Evolutionary conservation across 306 rosid species (phyloP), one percentile per base, ranked within the genome.

Genomic region (Prunus padus): DNA sequence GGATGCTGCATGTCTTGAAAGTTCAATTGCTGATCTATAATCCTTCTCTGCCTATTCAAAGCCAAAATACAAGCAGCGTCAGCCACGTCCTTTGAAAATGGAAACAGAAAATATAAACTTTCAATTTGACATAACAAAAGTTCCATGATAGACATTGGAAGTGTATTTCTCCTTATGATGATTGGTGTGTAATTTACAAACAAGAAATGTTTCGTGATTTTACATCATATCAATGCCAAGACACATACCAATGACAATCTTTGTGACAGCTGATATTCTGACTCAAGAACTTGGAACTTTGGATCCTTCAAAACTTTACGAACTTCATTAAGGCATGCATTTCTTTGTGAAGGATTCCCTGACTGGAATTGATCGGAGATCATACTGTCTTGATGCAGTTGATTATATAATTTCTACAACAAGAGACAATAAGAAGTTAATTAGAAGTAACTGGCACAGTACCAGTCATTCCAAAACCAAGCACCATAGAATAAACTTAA

Each of bases 21-120:
- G 93, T 82, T 92, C 95, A 70, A 90, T 18, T 46, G 96, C 88
- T 66, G 87, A 82, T 82, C 82, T 85, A 77, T 82, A 76, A 81
- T 94, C 92, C 75, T 85, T 85, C 82, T 86, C 82, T 5, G 90
- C 98, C 97, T 94, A 73, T 79, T 72, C 75, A 84, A 57, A 75
- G 57, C 42, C 69, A 68, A 77, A 80, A 77, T 37, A 79, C 23
- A 76, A 80, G 66, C 42, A 76, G 74, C 64, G 64, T 78, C 74
- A 81, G 83, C 71, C 63, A 82, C 76, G 67, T 52, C n/a, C n/a
- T n/a, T n/a, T n/a, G n/a, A n/a, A n/a, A n/a, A n/a, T 47, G 5
- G 2, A 71, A 59, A 33, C 12, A 2, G 20, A 9, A 16, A 66
- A 54, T 23, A 37, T 25, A 44, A 33, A 70, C 59, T 47, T 31